Conservation (phyloP, 345 rosid species). For the Brassica napus region DNA sequence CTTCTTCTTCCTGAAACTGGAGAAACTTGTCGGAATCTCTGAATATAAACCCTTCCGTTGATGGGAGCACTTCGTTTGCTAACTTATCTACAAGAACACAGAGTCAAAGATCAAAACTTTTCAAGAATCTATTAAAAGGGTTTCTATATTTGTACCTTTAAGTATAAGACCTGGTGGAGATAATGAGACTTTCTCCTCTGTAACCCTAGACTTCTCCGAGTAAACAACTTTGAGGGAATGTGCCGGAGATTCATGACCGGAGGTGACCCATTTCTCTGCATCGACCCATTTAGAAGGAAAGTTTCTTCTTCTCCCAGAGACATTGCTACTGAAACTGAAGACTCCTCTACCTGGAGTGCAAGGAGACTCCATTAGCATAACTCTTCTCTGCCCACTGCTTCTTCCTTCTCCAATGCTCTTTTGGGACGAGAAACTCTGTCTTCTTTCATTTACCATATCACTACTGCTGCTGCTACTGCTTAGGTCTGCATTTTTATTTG, state of each 20-base stretch:
- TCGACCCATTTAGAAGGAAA: constrained; percentile 97
- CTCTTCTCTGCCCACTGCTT: constrained; percentile 53
- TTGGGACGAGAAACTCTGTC: constrained; percentile 51
- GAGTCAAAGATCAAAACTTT: constrained; percentile 23
- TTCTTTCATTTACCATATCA: constrained; percentile 39
- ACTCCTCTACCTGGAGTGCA: constrained; percentile 81
- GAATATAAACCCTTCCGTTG: constrained; percentile 78
- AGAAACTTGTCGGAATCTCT: constrained; percentile 50
- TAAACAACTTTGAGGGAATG: constrained; percentile 50
- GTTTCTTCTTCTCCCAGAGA: constrained; percentile 53
- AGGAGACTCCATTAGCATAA: constrained; percentile 55
- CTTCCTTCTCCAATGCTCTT: constrained; percentile 54
- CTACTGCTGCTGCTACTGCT: constrained; percentile 30
- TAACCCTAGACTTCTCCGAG: constrained; percentile 69
- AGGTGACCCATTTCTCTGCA: constrained; percentile 89
- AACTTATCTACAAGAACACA: constrained; percentile 61
- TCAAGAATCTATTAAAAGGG: constrained; percentile 3
- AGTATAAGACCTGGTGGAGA: constrained; percentile 52
- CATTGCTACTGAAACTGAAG: constrained; percentile 60
- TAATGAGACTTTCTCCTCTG: constrained; percentile 48
- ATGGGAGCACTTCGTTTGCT: constrained; percentile 72
- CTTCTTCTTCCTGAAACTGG: constrained; percentile 25
- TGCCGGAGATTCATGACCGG: constrained; percentile 71
- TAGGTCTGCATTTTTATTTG: constrained; percentile 62
- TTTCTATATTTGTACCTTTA: constrained; percentile 53